Conservation (phyloP, 1,139 yeast genomes). For the Yamadazyma spencermartinsiae region DNA sequence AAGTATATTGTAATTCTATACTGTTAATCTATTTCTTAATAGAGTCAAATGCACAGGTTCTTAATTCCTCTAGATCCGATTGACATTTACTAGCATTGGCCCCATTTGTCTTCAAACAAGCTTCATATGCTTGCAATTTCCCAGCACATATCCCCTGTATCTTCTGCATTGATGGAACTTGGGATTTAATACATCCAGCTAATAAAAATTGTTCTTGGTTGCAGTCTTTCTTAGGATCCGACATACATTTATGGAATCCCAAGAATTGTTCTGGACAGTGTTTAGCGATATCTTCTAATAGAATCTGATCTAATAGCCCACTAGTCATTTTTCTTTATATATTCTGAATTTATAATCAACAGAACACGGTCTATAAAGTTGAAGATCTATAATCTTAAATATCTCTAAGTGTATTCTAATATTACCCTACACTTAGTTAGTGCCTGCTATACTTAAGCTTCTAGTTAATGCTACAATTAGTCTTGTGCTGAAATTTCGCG, state of each 20-base stretch:
- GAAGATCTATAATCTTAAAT: too few relatives aligned
- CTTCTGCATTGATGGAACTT: conserved; percentile 64
- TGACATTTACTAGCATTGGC: conserved; percentile 39
- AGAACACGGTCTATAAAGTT: too few relatives aligned
- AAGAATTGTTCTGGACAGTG: conserved; percentile 66
- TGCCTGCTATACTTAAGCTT: neutral
- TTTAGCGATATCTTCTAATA: conserved; percentile 52
- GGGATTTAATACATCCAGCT: conserved; percentile 55
- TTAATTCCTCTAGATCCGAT: conserved; percentile 28
- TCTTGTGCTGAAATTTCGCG: neutral
- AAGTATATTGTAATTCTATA: conserved; percentile 1
- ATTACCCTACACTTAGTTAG: too few relatives aligned
- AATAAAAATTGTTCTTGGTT: conserved; percentile 49
- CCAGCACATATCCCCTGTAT: conserved; percentile 60
- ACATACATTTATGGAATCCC: conserved; percentile 65
- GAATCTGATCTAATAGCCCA: conserved; percentile 31
- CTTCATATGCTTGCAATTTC: conserved; percentile 58
- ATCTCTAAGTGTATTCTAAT: too few relatives aligned
- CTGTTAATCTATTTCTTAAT: conserved; percentile 1
- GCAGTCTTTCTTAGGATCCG: conserved; percentile 48
- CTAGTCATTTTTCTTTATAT: conserved; percentile 10
- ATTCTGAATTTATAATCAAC: too few relatives aligned
- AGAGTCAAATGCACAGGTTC: conserved; percentile 38
- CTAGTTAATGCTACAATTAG: neutral
- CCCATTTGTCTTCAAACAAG: conserved; percentile 48